Evolutionary conservation across 352 stramenopile species (phyloP).

Genomic region (Phytophthora syringae): DNA sequence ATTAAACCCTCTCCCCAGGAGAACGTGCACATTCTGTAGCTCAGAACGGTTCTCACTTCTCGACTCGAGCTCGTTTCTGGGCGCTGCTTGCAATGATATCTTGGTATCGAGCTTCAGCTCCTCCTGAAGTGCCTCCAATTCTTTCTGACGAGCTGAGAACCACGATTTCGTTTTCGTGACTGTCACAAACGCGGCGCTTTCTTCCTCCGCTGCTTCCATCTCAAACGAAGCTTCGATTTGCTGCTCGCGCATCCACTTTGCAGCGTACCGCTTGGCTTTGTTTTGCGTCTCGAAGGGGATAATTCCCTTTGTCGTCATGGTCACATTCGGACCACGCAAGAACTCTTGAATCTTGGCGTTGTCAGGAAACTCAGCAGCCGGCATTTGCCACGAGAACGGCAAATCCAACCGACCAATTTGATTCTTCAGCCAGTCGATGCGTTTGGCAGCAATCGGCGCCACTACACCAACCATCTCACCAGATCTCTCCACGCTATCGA

Average conservation of each 20-base stretch:
- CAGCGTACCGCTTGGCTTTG: conserved; percentile 1
- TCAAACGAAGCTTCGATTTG: conserved; percentile 15
- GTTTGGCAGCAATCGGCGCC: conserved; percentile 1
- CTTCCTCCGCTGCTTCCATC: neutral
- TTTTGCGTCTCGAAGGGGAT: neutral
- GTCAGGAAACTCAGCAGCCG: conserved; percentile 2
- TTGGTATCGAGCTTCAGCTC: too few species aligned
- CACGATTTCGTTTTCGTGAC: conserved; percentile 14
- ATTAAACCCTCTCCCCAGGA: too few species aligned
- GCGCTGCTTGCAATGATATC: too few species aligned
- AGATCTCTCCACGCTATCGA: neutral
- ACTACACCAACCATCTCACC: neutral
- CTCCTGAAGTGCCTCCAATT: too few species aligned
- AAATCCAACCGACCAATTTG: neutral
- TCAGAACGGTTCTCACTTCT: too few species aligned
- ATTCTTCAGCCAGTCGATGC: conserved; percentile 11
- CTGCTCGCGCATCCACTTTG: conserved; percentile 9
- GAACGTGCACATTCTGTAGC: too few species aligned
- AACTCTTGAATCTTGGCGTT: conserved; percentile 21
- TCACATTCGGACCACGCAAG: conserved; percentile 6
- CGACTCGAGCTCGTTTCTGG: too few species aligned
- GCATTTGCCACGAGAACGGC: conserved; percentile 27
- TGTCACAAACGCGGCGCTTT: neutral
- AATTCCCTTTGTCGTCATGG: conserved; percentile 2
- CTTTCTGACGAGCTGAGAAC: too few species aligned